phyloP scores from a whole-genome alignment of 1,284 basidiomycete species.

The Athelia sp. region DNA sequence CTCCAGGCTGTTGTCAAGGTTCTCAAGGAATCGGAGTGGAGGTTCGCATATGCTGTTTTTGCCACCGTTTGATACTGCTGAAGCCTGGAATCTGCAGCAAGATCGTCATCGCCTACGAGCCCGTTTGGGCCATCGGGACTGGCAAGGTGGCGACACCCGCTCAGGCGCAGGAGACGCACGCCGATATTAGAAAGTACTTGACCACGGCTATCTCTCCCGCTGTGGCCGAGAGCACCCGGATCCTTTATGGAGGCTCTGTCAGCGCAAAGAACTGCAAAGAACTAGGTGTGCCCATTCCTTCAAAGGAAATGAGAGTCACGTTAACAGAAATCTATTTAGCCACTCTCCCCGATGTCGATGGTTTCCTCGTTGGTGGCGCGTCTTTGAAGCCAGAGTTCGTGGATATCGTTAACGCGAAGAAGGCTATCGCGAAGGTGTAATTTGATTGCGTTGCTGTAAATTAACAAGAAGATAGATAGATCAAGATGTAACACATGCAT shows the following conservation, averaged over 20 bases:
- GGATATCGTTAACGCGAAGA: conserved; percentile 81
- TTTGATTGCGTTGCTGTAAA: neutral
- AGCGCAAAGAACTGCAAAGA: conserved; percentile 86
- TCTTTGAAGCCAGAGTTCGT: conserved; percentile 97
- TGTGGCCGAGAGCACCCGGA: conserved; percentile 75
- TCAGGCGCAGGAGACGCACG: conserved; percentile 94
- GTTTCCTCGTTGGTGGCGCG: conserved; percentile 98
- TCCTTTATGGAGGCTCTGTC: conserved; percentile 97
- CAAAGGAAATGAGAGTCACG: neutral
- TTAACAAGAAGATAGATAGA: neutral
- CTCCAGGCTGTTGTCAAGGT: conserved; percentile 73
- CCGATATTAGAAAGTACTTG: conserved; percentile 80
- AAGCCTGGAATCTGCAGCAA: conserved; percentile 50
- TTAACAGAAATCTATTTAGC: conserved; percentile 36
- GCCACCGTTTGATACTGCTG: too few species aligned
- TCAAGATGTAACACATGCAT: too few species aligned
- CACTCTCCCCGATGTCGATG: conserved; percentile 83
- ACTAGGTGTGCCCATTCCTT: conserved; percentile 51
- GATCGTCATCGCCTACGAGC: conserved; percentile 94
- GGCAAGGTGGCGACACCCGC: conserved; percentile 89
- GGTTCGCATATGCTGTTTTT: conserved; percentile 58
- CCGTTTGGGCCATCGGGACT: conserved; percentile 99
- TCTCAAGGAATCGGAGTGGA: conserved; percentile 73
- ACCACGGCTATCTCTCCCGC: conserved; percentile 56
- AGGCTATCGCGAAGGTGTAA: conserved; percentile 7